Conservation (phyloP, 257 asterid species). For the Scutellaria minor region DNA sequence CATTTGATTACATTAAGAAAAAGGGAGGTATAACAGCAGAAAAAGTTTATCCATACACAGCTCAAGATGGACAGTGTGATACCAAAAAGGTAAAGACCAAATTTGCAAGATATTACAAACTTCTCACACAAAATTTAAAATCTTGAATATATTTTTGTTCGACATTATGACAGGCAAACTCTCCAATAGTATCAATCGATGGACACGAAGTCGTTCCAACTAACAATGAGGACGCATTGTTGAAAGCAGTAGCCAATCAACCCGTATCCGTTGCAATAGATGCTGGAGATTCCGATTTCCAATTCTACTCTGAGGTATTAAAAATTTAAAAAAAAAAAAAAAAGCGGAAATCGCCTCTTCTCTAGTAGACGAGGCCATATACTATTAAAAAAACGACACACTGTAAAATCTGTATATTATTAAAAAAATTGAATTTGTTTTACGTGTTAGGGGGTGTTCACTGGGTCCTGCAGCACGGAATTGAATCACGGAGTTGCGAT, state of each 20-base stretch:
- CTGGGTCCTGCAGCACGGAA: constrained; percentile 68
- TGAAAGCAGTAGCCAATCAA: constrained; percentile 81
- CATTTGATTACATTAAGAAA: constrained; percentile 66
- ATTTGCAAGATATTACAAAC: neutral
- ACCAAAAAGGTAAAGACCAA: constrained; percentile 49
- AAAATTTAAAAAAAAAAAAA: too few relatives aligned
- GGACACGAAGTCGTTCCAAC: constrained; percentile 72
- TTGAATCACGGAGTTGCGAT: constrained; percentile 81
- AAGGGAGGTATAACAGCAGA: constrained; percentile 84
- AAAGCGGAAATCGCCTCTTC: too few relatives aligned
- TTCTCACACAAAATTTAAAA: neutral
- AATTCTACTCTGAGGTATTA: constrained; percentile 76
- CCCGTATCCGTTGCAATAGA: constrained; percentile 82
- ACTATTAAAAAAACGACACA: too few relatives aligned
- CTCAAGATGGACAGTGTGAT: constrained; percentile 62
- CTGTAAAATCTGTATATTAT: too few relatives aligned
- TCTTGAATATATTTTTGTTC: neutral
- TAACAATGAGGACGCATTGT: constrained; percentile 62
- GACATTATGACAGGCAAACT: constrained; percentile 42
- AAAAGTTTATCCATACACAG: constrained; percentile 72
- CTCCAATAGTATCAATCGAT: constrained; percentile 65
- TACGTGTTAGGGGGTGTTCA: constrained; percentile 63
- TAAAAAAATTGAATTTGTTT: too few relatives aligned
- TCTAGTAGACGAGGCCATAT: too few relatives aligned
- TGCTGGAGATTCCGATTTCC: constrained; percentile 75